Evolutionary conservation across 1,284 basidiomycete genomes (phyloP).

Genomic region (Tilletia horrida): DNA sequence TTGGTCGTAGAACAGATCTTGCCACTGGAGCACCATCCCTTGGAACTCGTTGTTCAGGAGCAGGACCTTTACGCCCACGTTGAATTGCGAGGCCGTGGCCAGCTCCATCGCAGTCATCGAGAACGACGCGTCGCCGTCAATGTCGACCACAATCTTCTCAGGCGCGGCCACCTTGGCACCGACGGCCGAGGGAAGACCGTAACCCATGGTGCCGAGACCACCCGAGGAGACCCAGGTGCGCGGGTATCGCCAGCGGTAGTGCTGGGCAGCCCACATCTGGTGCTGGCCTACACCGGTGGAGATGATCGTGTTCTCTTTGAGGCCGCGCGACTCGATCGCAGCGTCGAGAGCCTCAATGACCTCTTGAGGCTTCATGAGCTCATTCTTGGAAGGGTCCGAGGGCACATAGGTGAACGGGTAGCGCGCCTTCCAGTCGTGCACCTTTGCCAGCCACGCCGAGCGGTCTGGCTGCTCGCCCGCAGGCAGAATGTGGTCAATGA

Average conservation of each 20-base stretch:
- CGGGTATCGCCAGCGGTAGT: constrained; percentile 84
- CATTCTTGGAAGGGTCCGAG: constrained; percentile 62
- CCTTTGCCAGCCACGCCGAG: constrained; percentile 72
- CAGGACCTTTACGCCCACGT: constrained; percentile 83
- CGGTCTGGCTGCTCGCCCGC: constrained; percentile 55
- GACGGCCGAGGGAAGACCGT: constrained; percentile 86
- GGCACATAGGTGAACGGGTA: constrained; percentile 88
- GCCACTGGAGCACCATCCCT: constrained; percentile 98
- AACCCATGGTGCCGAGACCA: constrained; percentile 91
- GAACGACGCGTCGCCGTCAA: constrained; percentile 97
- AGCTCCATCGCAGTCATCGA: constrained; percentile 98
- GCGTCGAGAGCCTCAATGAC: constrained; percentile 85
- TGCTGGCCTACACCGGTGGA: constrained; percentile 96
- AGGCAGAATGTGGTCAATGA: constrained; percentile 66
- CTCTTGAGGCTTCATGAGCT: constrained; percentile 90
- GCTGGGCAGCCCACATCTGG: constrained; percentile 99
- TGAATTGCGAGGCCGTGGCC: constrained; percentile 82
- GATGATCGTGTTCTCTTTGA: constrained; percentile 83
- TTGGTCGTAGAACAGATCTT: constrained; percentile 91
- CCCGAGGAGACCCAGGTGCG: constrained; percentile 91
- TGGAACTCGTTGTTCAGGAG: constrained; percentile 56
- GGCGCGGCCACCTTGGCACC: constrained; percentile 95
- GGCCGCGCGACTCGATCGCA: constrained; percentile 60
- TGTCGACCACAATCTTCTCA: constrained; percentile 87
- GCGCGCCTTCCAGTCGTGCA: constrained; percentile 69